Evolutionary conservation across 2,329 filamentous ascomycete species (phyloP).

Genomic region (Sporothrix pseudoabietina): DNA sequence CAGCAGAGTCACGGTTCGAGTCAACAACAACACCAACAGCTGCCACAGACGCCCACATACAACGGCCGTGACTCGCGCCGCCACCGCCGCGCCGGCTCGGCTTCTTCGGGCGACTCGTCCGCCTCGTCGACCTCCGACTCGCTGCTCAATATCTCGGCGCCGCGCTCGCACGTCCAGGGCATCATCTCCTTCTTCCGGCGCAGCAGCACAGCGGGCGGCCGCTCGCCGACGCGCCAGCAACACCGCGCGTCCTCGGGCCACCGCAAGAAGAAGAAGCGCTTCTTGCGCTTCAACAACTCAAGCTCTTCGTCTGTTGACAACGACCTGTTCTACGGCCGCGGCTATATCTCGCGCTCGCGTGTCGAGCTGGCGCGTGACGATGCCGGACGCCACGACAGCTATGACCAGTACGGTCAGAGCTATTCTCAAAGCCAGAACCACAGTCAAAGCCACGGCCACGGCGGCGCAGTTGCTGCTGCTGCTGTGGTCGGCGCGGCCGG

Average conservation of each 20-base stretch:
- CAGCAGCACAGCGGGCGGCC: conserved; percentile 26
- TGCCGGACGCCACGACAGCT: not conserved
- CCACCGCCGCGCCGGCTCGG: conserved; percentile 38
- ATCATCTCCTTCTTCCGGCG: conserved; percentile 43
- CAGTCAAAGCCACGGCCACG: conserved; percentile 4
- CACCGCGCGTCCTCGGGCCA: conserved; percentile 26
- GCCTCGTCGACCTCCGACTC: conserved; percentile 43
- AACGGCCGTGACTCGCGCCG: conserved; percentile 13
- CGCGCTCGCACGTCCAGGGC: conserved; percentile 38
- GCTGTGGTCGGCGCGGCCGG: conserved; percentile 20
- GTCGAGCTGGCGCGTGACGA: conserved; percentile 25
- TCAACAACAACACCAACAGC: conserved; percentile 25
- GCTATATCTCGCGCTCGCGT: conserved; percentile 43
- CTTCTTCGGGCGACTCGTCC: conserved; percentile 36
- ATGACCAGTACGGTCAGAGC: not conserved
- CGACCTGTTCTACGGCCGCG: conserved; percentile 59
- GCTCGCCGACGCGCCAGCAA: conserved; percentile 22
- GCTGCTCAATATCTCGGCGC: conserved; percentile 42
- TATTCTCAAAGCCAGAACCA: not conserved
- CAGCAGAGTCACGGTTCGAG: conserved; percentile 36
- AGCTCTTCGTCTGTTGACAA: conserved; percentile 60
- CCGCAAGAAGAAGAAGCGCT: conserved; percentile 45
- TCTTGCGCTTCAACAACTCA: conserved; percentile 54
- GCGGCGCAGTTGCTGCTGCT: conserved; percentile 15
- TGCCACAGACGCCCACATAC: conserved; percentile 19